Base-by-base conservation (phyloP, 768 basidiomycete species). In the Agrocybe pediades region DNA sequence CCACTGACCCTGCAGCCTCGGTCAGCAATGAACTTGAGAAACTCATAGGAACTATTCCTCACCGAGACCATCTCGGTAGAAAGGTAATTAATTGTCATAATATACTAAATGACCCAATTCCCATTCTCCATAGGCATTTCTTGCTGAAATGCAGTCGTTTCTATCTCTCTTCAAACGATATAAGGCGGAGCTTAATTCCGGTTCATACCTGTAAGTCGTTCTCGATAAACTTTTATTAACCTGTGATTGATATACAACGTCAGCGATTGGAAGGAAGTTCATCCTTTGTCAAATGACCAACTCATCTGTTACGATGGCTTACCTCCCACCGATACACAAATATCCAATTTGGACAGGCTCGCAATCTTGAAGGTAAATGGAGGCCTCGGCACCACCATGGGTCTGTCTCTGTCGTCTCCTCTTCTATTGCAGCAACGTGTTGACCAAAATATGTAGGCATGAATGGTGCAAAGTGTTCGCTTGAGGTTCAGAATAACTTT, bases 331-430 rank as follows among this genome's bases (percentile, higher is more conserved):
- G 40, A 50, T 9, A 65, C 74, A n/a, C 78, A 85, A 68, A 71
- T 76, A 17, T 69, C 74, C 50, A 75, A 81, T 56, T 76, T 93
- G 65, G 80, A 83, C 74, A 90, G 90, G 75, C 80, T 94, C 57
- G 92, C 87, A 19, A 83, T 90, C 41, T 82, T 90, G 67, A 95
- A 95, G 75, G 84, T 95, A 62, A 94, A 95, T 71, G 94, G 94
- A 62, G 90, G 91, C 66, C 82, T 92, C 42, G 90, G 90, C 60
- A 90, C 88, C 21, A 90, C 88, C 49, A 87, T 89, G 85, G 86
- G 86, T 79, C 58, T 51, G 78, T 68, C 46, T 39, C 26, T 29
- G 5, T 30, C 6, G 30, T 9, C 15, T 36, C 17, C 7, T 2
- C 54, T 46, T 23, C 21, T 11, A 13, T 53, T 20, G 1, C 13